Conservation (phyloP, 768 basidiomycete species). For the Phanerochaete carnosa region DNA sequence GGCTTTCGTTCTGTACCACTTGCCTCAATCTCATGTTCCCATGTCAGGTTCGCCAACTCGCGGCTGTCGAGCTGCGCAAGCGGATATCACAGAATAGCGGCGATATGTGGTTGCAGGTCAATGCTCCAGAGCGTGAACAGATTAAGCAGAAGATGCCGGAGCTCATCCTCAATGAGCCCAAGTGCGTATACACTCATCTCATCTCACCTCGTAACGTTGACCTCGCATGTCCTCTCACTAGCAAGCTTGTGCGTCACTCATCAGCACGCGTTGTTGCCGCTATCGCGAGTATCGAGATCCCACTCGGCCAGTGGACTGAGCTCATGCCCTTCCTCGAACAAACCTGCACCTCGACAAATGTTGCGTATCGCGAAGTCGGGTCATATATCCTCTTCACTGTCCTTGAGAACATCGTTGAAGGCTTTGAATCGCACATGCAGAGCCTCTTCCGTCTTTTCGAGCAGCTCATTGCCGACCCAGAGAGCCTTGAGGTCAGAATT, state of each 20-base stretch:
- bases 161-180: slow-evolving; percentile 71
- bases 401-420: slow-evolving; percentile 87
- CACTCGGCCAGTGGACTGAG: slow-evolving; percentile 74
- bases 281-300: slow-evolving; percentile 86
- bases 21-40: slow-evolving; percentile 5
- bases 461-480: slow-evolving; percentile 70
- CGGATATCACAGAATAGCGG: slow-evolving; percentile 79
- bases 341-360: slow-evolving; percentile 64
- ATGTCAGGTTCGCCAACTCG: slow-evolving; percentile 87
- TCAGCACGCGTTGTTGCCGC: slow-evolving; percentile 90
- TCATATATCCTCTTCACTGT: slow-evolving; percentile 88
- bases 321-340: slow-evolving; percentile 86
- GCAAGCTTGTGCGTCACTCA: slow-evolving; percentile 89
- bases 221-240: slow-evolving; percentile 30
- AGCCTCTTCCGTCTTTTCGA: slow-evolving; percentile 80
- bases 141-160: slow-evolving; percentile 85
- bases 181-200: slow-evolving; percentile 43
- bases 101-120: slow-evolving; percentile 74
- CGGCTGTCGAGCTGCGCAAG: slow-evolving; percentile 95
- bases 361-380: slow-evolving; percentile 86
- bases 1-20: not conserved
- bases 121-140: slow-evolving; percentile 65
- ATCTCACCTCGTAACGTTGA: slow-evolving; percentile 10
- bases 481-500: slow-evolving; percentile 86
- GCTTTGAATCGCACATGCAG: slow-evolving; percentile 73